Evolutionary conservation across 2,329 filamentous ascomycete genomes (phyloP).

Genomic region (Colletotrichum trifolii): DNA sequence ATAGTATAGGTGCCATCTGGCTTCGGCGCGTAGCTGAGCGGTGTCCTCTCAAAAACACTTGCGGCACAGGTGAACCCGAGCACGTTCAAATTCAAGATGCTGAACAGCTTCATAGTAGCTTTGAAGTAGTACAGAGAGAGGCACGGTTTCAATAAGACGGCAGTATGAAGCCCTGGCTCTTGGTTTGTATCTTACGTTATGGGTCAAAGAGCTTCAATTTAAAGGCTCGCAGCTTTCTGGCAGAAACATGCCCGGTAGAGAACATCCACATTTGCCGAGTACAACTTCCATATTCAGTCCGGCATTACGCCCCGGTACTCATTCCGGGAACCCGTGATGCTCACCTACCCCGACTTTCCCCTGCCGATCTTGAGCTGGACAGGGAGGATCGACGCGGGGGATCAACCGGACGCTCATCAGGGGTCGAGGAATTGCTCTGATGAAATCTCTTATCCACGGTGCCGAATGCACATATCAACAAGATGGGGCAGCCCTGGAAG

Average conservation of each 20-base stretch:
- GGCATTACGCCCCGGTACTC: conserved; percentile 10
- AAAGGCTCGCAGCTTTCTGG: no score
- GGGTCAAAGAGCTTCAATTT: no score
- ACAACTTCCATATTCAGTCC: background rate
- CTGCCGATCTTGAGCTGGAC: conserved; percentile 9
- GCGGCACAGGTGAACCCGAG: background rate
- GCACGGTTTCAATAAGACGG: no score
- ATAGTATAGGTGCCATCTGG: conserved; percentile 3
- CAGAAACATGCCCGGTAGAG: no score
- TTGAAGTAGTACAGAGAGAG: background rate
- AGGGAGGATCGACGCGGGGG: background rate
- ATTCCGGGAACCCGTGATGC: conserved; percentile 13
- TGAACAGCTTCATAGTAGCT: background rate
- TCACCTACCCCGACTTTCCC: background rate
- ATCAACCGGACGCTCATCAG: background rate
- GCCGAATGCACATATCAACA: background rate
- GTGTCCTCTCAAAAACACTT: background rate
- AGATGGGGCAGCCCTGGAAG: no score
- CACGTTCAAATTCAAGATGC: background rate
- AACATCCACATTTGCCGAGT: no score
- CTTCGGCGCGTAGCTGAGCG: conserved; percentile 6
- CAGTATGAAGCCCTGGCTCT: no score
- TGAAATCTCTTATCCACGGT: background rate
- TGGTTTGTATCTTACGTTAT: no score
- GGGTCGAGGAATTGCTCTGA: background rate